phyloP scores from a whole-genome alignment of 805 yeast genomes.

The Priceomyces castillae region DNA sequence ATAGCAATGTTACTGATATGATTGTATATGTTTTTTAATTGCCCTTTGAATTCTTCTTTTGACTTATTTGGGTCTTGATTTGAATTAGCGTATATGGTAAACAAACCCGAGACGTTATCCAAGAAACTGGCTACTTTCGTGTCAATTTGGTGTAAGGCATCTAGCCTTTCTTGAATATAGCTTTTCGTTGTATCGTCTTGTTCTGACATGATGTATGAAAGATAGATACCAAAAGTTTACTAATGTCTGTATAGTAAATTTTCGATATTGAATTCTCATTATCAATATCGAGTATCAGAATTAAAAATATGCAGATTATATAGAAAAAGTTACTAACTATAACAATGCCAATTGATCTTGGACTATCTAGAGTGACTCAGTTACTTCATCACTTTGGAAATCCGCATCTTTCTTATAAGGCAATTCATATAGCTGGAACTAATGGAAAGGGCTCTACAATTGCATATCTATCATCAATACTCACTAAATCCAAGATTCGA shows the following conservation, averaged over 20 bases:
- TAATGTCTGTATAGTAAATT: too few species aligned
- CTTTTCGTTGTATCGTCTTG: slow-evolving; percentile 17
- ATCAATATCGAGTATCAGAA: not conserved
- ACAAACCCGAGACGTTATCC: slow-evolving; percentile 46
- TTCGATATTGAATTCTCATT: too few species aligned
- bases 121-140: slow-evolving; percentile 49
- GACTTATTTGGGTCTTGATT: slow-evolving; percentile 20
- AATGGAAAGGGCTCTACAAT: slow-evolving; percentile 96
- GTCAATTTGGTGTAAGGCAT: slow-evolving; percentile 52
- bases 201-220: slow-evolving; percentile 3
- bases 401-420: slow-evolving; percentile 63
- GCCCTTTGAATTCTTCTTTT: slow-evolving; percentile 40
- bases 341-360: slow-evolving; percentile 39
- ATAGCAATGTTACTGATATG: slow-evolving; percentile 59
- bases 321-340: not conserved
- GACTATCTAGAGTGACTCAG: slow-evolving; percentile 30
- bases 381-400: slow-evolving; percentile 50
- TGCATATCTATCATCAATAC: slow-evolving; percentile 68
- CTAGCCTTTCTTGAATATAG: slow-evolving; percentile 50
- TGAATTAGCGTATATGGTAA: slow-evolving; percentile 39
- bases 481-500: slow-evolving; percentile 45
- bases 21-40: slow-evolving; percentile 48
- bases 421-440: slow-evolving; percentile 94
- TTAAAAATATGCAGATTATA: not conserved
- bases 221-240: too few species aligned